Conservation (phyloP, 1,139 yeast species). For the Yamadazyma trypodendri region DNA sequence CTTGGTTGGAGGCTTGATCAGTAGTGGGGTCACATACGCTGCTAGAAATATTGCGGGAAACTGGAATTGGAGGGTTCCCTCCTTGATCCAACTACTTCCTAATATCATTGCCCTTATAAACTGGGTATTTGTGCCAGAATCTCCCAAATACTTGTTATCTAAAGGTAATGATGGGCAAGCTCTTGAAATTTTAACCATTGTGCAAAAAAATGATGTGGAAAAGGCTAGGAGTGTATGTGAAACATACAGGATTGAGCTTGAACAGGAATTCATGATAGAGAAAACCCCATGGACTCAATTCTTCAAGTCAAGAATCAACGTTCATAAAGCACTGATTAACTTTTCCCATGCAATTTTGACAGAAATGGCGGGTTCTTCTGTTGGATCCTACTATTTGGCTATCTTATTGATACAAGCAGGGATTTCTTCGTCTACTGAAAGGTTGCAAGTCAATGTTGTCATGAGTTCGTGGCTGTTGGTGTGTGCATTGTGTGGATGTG, state of each 20-base stretch:
- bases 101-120: constrained; percentile 11
- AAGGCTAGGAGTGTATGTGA: constrained; percentile 4
- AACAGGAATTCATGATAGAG: neutral
- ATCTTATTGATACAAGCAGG: constrained; percentile 15
- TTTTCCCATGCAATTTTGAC: constrained; percentile 15
- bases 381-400: constrained; percentile 16
- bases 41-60: constrained; percentile 14
- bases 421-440: constrained; percentile 9
- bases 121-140: constrained; percentile 16
- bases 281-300: constrained; percentile 13
- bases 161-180: constrained; percentile 12
- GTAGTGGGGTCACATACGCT: constrained; percentile 16
- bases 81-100: constrained; percentile 16
- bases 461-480: constrained; percentile 15
- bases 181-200: constrained; percentile 11
- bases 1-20: constrained; percentile 13
- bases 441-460: constrained; percentile 14
- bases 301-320: constrained; percentile 12
- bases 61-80: constrained; percentile 20
- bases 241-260: constrained; percentile 3
- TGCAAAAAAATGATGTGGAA: constrained; percentile 4
- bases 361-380: constrained; percentile 20
- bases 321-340: constrained; percentile 12
- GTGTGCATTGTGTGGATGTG: constrained; percentile 13
- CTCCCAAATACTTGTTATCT: constrained; percentile 15